A percentile compares a stretch with the other conserved stretches of the same genome.
Conservation (phyloP, 768 basidiomycete species). For the Mycena albidolilacea region DNA sequence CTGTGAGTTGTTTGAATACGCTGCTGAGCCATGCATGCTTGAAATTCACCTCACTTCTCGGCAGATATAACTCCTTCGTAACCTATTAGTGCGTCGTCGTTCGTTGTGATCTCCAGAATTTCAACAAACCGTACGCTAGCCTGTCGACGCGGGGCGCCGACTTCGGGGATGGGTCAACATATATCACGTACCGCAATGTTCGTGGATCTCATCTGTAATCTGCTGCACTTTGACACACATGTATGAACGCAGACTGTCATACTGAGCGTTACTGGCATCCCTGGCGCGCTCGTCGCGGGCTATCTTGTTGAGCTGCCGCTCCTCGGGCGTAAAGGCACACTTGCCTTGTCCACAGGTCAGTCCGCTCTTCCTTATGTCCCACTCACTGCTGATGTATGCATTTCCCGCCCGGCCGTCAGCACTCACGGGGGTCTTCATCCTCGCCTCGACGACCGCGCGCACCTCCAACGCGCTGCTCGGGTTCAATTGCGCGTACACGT, state of each 20-base stretch:
- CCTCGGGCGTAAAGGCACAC: constrained; percentile 68
- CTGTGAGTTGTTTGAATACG: constrained; percentile 55
- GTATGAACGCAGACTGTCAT: constrained; percentile 63
- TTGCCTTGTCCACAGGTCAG: constrained; percentile 61
- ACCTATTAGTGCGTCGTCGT: constrained; percentile 62
- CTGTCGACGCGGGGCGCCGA: constrained; percentile 63
- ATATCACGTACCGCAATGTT: constrained; percentile 71
- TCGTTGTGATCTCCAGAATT: neutral
- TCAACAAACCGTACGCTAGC: constrained; percentile 45
- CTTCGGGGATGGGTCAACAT: constrained; percentile 67
- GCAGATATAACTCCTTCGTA: constrained; percentile 66
- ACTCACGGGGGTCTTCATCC: constrained; percentile 71
- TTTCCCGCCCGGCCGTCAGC: constrained; percentile 30
- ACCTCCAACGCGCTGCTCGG: constrained; percentile 66
- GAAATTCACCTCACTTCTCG: neutral
- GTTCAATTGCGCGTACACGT: constrained; percentile 73
- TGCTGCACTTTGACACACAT: constrained; percentile 7
- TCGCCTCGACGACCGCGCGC: constrained; percentile 69
- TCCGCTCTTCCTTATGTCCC: constrained; percentile 39
- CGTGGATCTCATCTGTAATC: neutral
- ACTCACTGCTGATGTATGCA: neutral
- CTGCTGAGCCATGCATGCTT: constrained; percentile 46
- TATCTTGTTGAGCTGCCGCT: constrained; percentile 65
- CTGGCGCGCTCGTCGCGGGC: constrained; percentile 71
- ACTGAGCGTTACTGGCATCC: constrained; percentile 69